Conservation (phyloP, 495 filamentous ascomycete genomes). For the Amphirosellinia nigrospora region DNA sequence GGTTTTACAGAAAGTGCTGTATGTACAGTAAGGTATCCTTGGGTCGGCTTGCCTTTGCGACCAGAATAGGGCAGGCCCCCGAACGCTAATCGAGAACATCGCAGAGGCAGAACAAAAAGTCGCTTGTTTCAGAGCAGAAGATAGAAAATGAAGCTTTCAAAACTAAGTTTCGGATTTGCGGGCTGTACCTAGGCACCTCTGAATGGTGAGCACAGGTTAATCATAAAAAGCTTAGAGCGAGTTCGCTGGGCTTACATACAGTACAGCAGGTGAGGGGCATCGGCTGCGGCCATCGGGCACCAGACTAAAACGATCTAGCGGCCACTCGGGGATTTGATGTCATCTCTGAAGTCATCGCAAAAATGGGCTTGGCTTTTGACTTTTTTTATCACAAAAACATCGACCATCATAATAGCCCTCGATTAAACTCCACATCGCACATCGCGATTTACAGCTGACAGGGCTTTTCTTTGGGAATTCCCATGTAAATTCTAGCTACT, state of each 20-base stretch:
- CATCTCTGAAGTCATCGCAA: constrained; percentile 4
- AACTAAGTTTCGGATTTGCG: not conserved
- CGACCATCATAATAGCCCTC: not conserved
- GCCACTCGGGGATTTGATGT: constrained; percentile 14
- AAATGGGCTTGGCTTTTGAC: not conserved
- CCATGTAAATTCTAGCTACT: constrained; percentile 29
- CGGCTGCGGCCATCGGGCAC: constrained; percentile 5
- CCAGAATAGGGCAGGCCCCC: not conserved
- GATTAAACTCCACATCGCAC: constrained; percentile 12
- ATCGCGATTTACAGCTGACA: constrained; percentile 4
- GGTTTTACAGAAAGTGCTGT: not conserved
- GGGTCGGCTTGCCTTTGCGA: not conserved
- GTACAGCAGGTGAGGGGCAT: constrained; percentile 4
- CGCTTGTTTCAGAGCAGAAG: not conserved
- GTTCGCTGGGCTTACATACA: not conserved
- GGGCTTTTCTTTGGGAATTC: constrained; percentile 21
- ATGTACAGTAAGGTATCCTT: not conserved
- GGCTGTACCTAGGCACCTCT: not conserved
- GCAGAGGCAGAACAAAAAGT: not conserved
- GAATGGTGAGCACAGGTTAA: no score
- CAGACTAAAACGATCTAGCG: constrained; percentile 14
- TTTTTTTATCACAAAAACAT: constrained; percentile 1
- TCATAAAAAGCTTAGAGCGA: constrained; percentile 13
- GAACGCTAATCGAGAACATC: not conserved
- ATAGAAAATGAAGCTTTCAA: no score